phyloP scores from a whole-genome alignment of 352 stramenopile genomes.

The Pythium aristosporum region DNA sequence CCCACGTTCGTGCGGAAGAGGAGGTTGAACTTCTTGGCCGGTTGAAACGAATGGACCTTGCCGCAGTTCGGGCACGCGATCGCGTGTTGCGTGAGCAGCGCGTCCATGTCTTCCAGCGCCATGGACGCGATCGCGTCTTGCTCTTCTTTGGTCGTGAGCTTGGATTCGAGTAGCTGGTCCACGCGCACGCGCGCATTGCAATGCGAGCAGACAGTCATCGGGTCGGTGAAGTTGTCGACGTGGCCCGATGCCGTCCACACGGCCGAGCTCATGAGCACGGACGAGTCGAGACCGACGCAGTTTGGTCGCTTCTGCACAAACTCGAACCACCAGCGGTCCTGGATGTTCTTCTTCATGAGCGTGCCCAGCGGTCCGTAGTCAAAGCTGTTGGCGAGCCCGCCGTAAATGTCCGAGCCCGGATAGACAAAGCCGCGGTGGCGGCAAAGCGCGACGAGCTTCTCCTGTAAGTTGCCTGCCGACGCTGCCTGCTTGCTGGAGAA shows the following conservation, averaged over 20 bases:
- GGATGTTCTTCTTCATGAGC: conserved; percentile 98
- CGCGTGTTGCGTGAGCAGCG: conserved; percentile 41
- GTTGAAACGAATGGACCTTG: conserved; percentile 51
- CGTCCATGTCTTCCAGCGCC: conserved; percentile 60
- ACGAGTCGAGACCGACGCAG: conserved; percentile 94
- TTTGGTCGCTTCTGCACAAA: conserved; percentile 95
- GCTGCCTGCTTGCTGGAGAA: conserved; percentile 38
- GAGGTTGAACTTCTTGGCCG: conserved; percentile 96
- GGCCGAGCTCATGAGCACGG: conserved; percentile 94
- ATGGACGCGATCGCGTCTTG: conserved; percentile 50
- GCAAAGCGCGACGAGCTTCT: conserved; percentile 81
- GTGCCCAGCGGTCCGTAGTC: conserved; percentile 95
- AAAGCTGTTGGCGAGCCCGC: conserved; percentile 96
- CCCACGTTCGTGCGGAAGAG: conserved; percentile 97
- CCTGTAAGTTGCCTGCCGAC: conserved; percentile 39
- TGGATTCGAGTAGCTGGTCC: conserved; percentile 67
- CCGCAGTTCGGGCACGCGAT: conserved; percentile 62
- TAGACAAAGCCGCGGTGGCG: conserved; percentile 93
- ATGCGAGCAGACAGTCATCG: conserved; percentile 95
- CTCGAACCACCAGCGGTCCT: conserved; percentile 95
- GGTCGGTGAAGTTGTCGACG: conserved; percentile 97
- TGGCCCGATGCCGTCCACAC: conserved; percentile 96
- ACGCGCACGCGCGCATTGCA: conserved; percentile 89
- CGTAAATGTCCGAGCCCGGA: conserved; percentile 96
- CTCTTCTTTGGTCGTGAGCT: conserved; percentile 43